phyloP scores from a whole-genome alignment of 345 rosid species.

The Citrus mangshanensis region DNA sequence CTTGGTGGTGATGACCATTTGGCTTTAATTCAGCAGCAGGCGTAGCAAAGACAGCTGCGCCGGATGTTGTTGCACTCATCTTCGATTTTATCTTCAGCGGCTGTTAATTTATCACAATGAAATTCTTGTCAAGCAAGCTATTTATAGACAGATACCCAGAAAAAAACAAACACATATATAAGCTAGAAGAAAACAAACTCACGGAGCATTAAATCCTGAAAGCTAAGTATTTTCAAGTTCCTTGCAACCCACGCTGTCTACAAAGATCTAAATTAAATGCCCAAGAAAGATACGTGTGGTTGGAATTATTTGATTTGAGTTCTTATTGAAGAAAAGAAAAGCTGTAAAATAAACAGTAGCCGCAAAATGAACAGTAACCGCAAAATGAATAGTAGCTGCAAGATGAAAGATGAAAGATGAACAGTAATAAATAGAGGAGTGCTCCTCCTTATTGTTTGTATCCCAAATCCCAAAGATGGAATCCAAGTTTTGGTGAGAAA shows the following conservation, averaged over 20 bases:
- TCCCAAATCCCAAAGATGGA: no score
- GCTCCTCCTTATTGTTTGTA: no score
- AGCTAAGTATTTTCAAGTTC: constrained; percentile 9
- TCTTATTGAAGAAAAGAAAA: no score
- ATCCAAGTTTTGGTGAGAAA: no score
- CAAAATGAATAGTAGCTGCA: no score
- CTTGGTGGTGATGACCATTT: constrained; percentile 17
- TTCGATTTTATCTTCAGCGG: background rate
- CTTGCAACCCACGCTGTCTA: constrained; percentile 19
- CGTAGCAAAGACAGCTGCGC: constrained; percentile 9
- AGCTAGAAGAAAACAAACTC: constrained; percentile 8
- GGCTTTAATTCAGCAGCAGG: constrained; percentile 4
- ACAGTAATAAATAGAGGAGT: no score
- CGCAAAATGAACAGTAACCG: no score
- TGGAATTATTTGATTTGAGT: background rate
- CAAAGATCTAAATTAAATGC: constrained; percentile 11
- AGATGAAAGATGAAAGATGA: no score
- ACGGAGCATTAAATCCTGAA: constrained; percentile 28
- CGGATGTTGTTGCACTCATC: constrained; percentile 5
- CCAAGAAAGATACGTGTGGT: constrained; percentile 7
- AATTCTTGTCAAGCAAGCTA: background rate
- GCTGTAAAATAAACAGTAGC: no score
- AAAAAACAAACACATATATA: background rate
- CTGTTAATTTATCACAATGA: background rate
- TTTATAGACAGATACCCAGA: constrained; percentile 16